Base-by-base conservation (phyloP, 768 basidiomycete genomes). In the Boletus huronensis region DNA sequence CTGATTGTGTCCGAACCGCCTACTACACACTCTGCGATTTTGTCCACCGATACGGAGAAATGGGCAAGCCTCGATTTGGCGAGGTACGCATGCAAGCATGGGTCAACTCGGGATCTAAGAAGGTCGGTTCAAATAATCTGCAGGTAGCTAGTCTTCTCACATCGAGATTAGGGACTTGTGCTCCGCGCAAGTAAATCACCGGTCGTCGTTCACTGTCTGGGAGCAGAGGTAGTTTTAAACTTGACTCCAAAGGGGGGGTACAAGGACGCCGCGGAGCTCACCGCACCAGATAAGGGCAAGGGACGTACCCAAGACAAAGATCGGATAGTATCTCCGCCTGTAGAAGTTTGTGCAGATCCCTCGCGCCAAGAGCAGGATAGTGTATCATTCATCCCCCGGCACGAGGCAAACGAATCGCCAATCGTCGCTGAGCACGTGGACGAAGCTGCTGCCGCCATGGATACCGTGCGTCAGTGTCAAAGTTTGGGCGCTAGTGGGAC, bases 1-100 rank as follows among this genome's bases (percentile, higher is more conserved):
- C 68, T 6, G 21, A 58, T 31, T 59, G 63, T 35, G 35, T 68
- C 21, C 59, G 58, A 11, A 44, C 31, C 13, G 61, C 65, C 35
- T 68, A 59, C 40, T 43, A 65, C n/a, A 54, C 57, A 3, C 65
- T 82, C 32, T 50, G 66, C 43, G 57, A 64, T 41, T 61, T 71
- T 36, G 71, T 67, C 6, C 55, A 60, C 26, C 55, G 53, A 29
- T 80, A 77, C 45, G 78, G 67, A 3, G 74, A 74, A 53, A 52
- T 69, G 46, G 50, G 62, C 0, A 63, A 62, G 36, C 58, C 75
- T 45, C 57, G 59, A 7, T 68, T 82, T 23, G 63, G 68, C n/a
- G 61, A 62, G 43, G 44, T 82, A 21, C 62, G 60, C 31, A 52
- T 77, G 14, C 54, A 73, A 29, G 79, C 75, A 5, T 82, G 80